Conservation (phyloP, 257 asterid species). For the Coffea eugenioides region DNA sequence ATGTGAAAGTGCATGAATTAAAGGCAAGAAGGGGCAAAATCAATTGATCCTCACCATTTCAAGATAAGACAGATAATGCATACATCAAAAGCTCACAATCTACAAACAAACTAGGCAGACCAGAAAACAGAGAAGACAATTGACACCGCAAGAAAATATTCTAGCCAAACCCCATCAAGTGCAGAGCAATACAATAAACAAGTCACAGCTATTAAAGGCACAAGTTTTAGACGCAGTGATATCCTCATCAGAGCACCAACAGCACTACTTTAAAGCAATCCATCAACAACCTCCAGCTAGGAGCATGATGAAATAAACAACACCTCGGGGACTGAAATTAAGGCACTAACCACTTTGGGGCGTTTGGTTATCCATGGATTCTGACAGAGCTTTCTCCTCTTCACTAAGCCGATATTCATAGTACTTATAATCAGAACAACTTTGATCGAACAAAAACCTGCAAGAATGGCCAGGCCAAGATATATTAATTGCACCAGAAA, state of each 20-base stretch:
- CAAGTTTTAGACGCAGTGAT: neutral
- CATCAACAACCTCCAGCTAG: neutral
- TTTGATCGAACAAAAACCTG: slow-evolving; percentile 81
- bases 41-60: neutral
- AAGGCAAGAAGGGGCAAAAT: neutral
- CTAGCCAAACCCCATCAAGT: neutral
- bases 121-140: neutral
- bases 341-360: slow-evolving; percentile 53
- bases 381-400: slow-evolving; percentile 72
- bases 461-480: neutral
- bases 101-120: neutral
- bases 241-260: neutral
- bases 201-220: neutral
- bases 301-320: neutral
- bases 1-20: neutral
- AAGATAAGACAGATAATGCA: neutral
- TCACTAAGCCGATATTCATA: slow-evolving; percentile 67
- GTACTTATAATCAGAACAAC: slow-evolving; percentile 78
- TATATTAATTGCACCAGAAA: neutral
- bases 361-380: slow-evolving; percentile 46
- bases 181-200: neutral
- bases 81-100: neutral
- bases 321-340: neutral
- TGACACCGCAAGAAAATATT: neutral
- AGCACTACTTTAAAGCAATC: neutral